Base-by-base conservation (phyloP, 352 stramenopile genomes). In the Globisporangium viniferum region DNA sequence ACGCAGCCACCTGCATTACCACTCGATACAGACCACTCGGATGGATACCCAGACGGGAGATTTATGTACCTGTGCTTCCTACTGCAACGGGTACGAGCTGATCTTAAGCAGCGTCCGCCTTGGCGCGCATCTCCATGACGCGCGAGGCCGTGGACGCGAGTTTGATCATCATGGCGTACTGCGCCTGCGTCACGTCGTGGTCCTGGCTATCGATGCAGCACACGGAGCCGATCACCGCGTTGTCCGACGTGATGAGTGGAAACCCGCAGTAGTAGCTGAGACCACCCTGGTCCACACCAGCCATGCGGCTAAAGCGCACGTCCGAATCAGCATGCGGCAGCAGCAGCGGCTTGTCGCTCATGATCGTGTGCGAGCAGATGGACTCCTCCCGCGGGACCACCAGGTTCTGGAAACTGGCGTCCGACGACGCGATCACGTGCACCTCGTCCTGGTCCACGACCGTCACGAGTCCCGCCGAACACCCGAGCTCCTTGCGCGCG, bases 241-340 rank as follows among this genome's bases (percentile, higher is more conserved):
- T 69, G 54, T 78, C 71, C 22, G 74, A 70, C 39, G 66, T 66
- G 3, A 73, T 31, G 44, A 92, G 67, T 1, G 84, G 84, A 69
- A 92, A 89, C 14, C 82, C 84, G 74, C 68, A 81, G 73, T 93
- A 91, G 72, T 88, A 92, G 49, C 75, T 80, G 24, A 80, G 58
- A 29, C 73, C 62, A 7, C 70, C 60, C 53, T 74, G 70, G 24
- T 24, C 24, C 33, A 90, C 72, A 31, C 65, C 54, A 29, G 73
- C 70, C 65, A 80, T 75, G 27, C 80, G 70, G 64, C 60, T 73
- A 56, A 91, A 91, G 22, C 84, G 84, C 15, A 91, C 68, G 49
- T 92, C 82, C 3, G 84, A 78, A 56, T 88, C 79, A 2, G 79
- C 79, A 27, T 88, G 72, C 1, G 75, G 74, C 24, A 91, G 66